phyloP scores from a whole-genome alignment of 2,329 filamentous ascomycete species.

The Chaetothyriales sp. region DNA sequence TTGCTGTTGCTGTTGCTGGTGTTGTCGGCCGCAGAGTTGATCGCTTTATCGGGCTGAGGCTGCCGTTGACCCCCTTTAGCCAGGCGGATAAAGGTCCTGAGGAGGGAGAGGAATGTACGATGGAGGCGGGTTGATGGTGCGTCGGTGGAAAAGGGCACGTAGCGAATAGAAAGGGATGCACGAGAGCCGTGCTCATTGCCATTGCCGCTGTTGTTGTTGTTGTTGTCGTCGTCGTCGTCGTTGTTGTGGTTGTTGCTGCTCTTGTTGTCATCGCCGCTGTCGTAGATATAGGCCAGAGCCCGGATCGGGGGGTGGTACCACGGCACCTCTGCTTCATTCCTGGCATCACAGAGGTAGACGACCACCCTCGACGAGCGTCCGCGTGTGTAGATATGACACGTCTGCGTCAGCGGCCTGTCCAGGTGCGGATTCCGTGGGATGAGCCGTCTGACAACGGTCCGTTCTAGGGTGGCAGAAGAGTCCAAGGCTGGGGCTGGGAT shows the following conservation, averaged over 20 bases:
- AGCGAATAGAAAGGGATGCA: slow-evolving; percentile 34
- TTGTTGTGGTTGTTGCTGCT: too few relatives aligned
- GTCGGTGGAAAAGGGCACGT: slow-evolving; percentile 30
- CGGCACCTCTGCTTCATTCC: slow-evolving; percentile 48
- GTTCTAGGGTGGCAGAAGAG: slow-evolving; percentile 31
- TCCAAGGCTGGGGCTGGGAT: slow-evolving; percentile 16
- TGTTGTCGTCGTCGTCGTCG: too few relatives aligned
- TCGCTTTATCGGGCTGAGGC: slow-evolving; percentile 40
- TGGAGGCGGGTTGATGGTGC: slow-evolving; percentile 21
- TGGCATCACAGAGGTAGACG: slow-evolving; percentile 62
- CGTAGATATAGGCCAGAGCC: slow-evolving; percentile 54
- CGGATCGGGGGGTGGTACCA: slow-evolving; percentile 76
- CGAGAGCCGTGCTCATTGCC: not conserved
- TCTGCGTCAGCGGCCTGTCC: slow-evolving; percentile 64
- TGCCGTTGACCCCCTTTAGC: slow-evolving; percentile 24
- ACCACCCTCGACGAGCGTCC: slow-evolving; percentile 33
- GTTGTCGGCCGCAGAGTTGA: slow-evolving; percentile 29
- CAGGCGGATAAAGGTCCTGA: slow-evolving; percentile 25
- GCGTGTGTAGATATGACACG: slow-evolving; percentile 52
- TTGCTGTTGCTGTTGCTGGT: too few relatives aligned
- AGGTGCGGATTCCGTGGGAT: slow-evolving; percentile 68
- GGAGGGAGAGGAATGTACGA: slow-evolving; percentile 24
- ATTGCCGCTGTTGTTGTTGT: too few relatives aligned
- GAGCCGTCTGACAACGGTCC: slow-evolving; percentile 58
- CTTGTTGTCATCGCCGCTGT: too few relatives aligned